Conservation (phyloP, 75 land plant genomes). For the Ceratopteris richardii region DNA sequence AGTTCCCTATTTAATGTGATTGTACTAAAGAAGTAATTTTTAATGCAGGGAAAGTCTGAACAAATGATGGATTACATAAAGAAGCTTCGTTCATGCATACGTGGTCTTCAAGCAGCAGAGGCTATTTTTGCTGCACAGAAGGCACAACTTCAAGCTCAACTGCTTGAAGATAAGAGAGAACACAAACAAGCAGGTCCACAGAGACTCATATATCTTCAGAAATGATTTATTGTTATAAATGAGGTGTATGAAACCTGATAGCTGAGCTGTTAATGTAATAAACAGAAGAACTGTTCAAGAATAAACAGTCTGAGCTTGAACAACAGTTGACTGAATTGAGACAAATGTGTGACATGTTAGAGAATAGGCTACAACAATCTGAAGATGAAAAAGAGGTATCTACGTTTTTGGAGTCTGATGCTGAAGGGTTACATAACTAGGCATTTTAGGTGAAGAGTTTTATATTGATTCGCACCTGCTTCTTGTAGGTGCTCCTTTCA, state of each 20-base stretch:
- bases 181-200: slow-evolving; percentile 45
- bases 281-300: slow-evolving; percentile 31
- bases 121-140: slow-evolving; percentile 34
- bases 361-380: slow-evolving; percentile 1
- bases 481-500: slow-evolving; percentile 11
- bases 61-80: slow-evolving; percentile 75
- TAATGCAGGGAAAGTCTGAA: slow-evolving; percentile 81
- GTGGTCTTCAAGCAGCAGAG: slow-evolving; percentile 65
- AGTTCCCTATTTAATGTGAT: no score
- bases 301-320: slow-evolving; percentile 20
- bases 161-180: slow-evolving; percentile 38
- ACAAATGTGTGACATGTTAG: slow-evolving; percentile 8
- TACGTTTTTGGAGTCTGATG: no score
- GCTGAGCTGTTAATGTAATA: no score
- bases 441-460: no score
- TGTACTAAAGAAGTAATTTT: no score
- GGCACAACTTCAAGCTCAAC: slow-evolving; percentile 28
- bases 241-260: no score
- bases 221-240: no score
- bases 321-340: slow-evolving; percentile 9
- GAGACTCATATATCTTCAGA: not conserved
- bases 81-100: slow-evolving; percentile 71
- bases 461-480: no score
- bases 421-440: no score
- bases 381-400: slow-evolving; percentile 15